Conservation (phyloP, 164 flowering plant species). For the Magnolia officinalis region DNA sequence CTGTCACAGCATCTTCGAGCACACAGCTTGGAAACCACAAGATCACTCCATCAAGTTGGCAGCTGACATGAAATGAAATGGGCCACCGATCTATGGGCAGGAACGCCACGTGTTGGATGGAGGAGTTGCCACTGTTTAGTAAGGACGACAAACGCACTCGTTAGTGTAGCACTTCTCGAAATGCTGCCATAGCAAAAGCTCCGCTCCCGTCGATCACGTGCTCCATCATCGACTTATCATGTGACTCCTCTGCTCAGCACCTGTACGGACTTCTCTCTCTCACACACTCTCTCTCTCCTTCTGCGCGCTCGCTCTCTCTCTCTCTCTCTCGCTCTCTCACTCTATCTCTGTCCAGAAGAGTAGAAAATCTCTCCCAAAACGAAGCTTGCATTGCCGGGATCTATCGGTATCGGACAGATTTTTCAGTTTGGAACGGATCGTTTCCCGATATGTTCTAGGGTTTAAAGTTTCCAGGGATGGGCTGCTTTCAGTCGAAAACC, state of each 20-base stretch:
- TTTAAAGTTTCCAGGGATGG: conserved; percentile 37
- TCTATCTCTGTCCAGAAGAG: background rate
- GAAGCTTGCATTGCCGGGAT: background rate
- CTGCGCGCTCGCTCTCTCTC: background rate
- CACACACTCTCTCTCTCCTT: background rate
- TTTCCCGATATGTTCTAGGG: conserved; percentile 7
- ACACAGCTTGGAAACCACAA: no score
- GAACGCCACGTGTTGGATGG: no score
- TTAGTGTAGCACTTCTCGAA: background rate
- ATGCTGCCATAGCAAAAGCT: background rate
- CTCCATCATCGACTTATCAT: conserved; percentile 28
- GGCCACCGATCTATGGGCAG: no score
- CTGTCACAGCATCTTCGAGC: no score
- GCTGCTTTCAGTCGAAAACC: conserved; percentile 78
- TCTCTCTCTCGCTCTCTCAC: conserved; percentile 4
- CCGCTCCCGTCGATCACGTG: conserved; percentile 27
- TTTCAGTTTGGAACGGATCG: background rate
- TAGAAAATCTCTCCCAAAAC: background rate
- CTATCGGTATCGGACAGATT: background rate
- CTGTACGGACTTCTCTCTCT: background rate
- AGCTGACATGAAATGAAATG: no score
- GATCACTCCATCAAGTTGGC: no score
- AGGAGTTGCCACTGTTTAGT: no score
- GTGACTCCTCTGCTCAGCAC: conserved; percentile 24
- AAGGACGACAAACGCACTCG: background rate